Percentiles rank a stretch among this genome's conserved stretches.
Conservation (phyloP, 768 basidiomycete species). For the Saitozyma podzolica region DNA sequence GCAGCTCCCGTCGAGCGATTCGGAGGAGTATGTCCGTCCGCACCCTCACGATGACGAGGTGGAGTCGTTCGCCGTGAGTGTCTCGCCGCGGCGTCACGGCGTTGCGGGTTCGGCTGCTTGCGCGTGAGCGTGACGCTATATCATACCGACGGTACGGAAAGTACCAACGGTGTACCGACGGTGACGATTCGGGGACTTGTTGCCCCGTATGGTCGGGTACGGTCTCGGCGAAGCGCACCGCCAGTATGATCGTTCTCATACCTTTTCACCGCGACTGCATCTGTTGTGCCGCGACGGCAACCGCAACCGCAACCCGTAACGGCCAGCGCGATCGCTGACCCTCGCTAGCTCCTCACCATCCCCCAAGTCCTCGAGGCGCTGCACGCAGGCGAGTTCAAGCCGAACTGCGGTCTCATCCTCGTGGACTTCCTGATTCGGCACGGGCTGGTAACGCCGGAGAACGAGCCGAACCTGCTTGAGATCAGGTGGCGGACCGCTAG, state of each 20-base stretch:
- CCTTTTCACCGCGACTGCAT: no score
- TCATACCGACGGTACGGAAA: no score
- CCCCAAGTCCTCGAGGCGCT: constrained; percentile 66
- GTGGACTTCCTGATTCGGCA: constrained; percentile 86
- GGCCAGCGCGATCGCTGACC: no score
- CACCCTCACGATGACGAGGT: constrained; percentile 88
- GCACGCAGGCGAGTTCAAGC: constrained; percentile 76
- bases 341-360: constrained; percentile 64
- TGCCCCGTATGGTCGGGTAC: no score
- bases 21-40: constrained; percentile 60
- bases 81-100: not conserved
- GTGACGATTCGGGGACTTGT: no score
- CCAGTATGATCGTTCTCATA: no score
- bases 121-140: not conserved
- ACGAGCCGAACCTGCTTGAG: constrained; percentile 78
- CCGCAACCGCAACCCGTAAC: no score
- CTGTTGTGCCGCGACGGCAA: no score
- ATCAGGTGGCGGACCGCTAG: constrained; percentile 55
- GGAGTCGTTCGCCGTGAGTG: constrained; percentile 78
- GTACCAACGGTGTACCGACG: no score
- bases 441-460: constrained; percentile 81
- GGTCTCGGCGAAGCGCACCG: no score
- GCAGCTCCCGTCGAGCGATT: constrained; percentile 59
- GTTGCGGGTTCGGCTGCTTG: not conserved
- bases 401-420: constrained; percentile 85